These are phyloP conservation scores for Annona squamosa DNA, from an alignment of 164 flowering plant genomes.

Conservation along the genomic window DNA sequence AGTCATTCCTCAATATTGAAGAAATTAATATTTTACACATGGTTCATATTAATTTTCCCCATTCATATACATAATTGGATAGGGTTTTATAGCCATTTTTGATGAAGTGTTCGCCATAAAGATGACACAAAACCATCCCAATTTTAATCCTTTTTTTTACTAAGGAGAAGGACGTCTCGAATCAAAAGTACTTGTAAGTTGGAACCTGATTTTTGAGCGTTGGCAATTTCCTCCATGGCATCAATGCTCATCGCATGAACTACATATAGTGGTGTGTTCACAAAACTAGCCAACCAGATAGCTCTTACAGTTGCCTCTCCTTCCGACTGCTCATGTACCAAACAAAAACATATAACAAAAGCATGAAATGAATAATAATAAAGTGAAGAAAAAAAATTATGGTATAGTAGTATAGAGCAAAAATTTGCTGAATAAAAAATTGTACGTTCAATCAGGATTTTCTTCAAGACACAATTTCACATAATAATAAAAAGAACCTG, in stretches of 20 bases:
- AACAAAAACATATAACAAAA: background rate
- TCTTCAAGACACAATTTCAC: too few relatives aligned
- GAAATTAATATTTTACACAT: background rate
- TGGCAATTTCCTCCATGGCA: conserved; percentile 96
- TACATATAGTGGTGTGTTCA: conserved; percentile 85
- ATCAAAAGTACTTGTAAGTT: background rate
- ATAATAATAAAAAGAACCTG: too few relatives aligned
- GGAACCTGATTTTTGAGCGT: conserved; percentile 79
- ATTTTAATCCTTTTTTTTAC: background rate
- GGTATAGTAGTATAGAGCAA: too few relatives aligned
- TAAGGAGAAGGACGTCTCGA: background rate
- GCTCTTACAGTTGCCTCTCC: conserved; percentile 97
- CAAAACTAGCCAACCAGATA: conserved; percentile 82
- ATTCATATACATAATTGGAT: background rate
- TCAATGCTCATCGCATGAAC: conserved; percentile 99
- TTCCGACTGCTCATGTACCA: conserved; percentile 56
- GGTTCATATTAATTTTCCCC: background rate
- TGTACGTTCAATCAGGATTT: too few relatives aligned
- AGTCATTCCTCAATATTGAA: background rate
- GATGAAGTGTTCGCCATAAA: background rate
- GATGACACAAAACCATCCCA: background rate
- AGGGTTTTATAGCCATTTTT: background rate
- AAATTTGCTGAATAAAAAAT: too few relatives aligned
- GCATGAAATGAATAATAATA: background rate
- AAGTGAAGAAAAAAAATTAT: background rate